Evolutionary conservation across 768 basidiomycete species (phyloP), one percentile per base, ranked within the genome.

Genomic region (Macrolepiota dolichaula): DNA sequence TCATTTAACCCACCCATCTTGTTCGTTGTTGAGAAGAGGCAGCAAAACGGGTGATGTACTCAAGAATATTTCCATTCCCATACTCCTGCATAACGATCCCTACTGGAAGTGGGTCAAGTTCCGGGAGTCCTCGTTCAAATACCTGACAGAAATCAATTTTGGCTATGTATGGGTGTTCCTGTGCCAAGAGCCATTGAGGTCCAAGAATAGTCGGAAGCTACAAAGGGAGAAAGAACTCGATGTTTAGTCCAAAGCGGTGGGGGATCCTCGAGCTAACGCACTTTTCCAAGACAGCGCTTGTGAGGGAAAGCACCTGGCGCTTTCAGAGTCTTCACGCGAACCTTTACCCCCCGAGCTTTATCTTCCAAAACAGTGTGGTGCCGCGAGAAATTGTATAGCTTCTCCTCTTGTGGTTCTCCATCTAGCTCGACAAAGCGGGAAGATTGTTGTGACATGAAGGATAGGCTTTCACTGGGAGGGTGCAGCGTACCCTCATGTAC

Each of bases 61-160:
- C 57, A 17, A 58, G 36, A 36, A 58, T 50, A 19, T 58, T 58
- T 10, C 46, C 57, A 12, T 54, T 54, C 35, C 25, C 6, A 22
- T 58, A 58, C 2, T 58, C 57, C 51, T 13, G 32, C 57, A 58
- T 58, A 11, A 58, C 17, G 19, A 58, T 19, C 13, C n/a, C 57
- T 5, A 58, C 13, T 2, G 57, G 36, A n/a, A 37, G 47, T 2
- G 44, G 29, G 17, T 25, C 27, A 24, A n/a, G 12, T 24, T 38
- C 22, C 10, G 49, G 49, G 24, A 37, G 46, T 3, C 49, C 57
- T 22, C 2, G 13, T 27, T 58, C 57, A 9, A 49, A 1, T 10
- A 25, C 57, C 13, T 25, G 12, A 22, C 56, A 58, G 57, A 58
- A 51, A 17, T 38, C 12, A 2, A 25, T 22, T 19, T 29, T 24